These are phyloP conservation scores for Lactifluus rugatus DNA, from an alignment of 768 basidiomycete species.

Conservation along the genomic window DNA sequence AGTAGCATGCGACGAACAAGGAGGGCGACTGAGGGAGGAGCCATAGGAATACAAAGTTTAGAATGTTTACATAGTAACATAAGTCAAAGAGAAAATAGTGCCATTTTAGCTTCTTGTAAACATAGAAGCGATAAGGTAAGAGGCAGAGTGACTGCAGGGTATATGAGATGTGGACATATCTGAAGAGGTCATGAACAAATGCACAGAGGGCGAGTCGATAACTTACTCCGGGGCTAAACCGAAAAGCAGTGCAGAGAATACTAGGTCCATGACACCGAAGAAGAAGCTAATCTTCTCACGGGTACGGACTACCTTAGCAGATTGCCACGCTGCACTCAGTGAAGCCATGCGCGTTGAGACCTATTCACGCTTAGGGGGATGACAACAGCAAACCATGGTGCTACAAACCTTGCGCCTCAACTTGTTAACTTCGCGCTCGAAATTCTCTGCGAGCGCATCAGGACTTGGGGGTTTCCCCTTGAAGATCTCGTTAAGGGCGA, in stretches of 20 bases:
- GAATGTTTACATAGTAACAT: slow-evolving; percentile 88
- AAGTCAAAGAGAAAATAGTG: slow-evolving; percentile 92
- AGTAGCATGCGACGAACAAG: slow-evolving; percentile 88
- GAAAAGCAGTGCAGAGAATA: slow-evolving; percentile 77
- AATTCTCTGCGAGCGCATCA: slow-evolving; percentile 60
- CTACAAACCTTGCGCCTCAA: slow-evolving; percentile 72
- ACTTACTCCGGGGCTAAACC: slow-evolving; percentile 81
- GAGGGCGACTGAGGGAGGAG: slow-evolving; percentile 64
- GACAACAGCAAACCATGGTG: neutral
- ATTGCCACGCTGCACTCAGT: slow-evolving; percentile 83
- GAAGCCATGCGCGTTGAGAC: slow-evolving; percentile 70
- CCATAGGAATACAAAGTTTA: slow-evolving; percentile 92
- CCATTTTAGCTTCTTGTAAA: slow-evolving; percentile 87
- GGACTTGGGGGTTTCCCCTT: slow-evolving; percentile 55
- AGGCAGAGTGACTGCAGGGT: slow-evolving; percentile 69
- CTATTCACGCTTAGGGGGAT: slow-evolving; percentile 31
- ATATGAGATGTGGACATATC: slow-evolving; percentile 86
- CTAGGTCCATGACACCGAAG: slow-evolving; percentile 83
- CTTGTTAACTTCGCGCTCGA: slow-evolving; percentile 78
- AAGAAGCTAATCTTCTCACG: slow-evolving; percentile 87
- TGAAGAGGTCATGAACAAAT: slow-evolving; percentile 26
- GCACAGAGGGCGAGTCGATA: neutral
- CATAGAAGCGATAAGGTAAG: slow-evolving; percentile 72
- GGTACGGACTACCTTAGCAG: slow-evolving; percentile 76
- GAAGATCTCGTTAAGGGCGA: slow-evolving; percentile 44